Percentiles rank a stretch among this genome's conserved stretches.
Evolutionary conservation across 164 flowering plant genomes (phyloP).

Genomic region (Cinnamomum micranthum): DNA sequence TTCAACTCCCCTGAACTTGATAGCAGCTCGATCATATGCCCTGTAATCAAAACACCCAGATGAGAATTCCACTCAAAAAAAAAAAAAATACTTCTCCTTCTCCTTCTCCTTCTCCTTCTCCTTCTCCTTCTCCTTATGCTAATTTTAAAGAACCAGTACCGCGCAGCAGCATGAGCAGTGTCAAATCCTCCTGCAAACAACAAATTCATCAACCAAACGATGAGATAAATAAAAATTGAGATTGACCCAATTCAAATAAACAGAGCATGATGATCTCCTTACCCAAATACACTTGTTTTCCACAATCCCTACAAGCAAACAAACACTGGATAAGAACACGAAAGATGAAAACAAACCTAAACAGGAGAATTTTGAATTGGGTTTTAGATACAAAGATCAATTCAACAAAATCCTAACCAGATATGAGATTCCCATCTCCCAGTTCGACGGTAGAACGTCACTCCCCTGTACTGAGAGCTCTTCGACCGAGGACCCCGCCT

Average conservation of each 20-base stretch:
- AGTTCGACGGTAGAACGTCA: constrained; percentile 87
- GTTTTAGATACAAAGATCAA: background rate
- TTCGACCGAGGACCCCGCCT: constrained; percentile 93
- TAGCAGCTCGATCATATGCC: constrained; percentile 94
- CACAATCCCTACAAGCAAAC: constrained; percentile 63
- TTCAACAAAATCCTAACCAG: constrained; percentile 33
- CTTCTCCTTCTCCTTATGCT: background rate
- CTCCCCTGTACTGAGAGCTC: constrained; percentile 92
- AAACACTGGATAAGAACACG: background rate
- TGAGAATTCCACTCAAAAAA: background rate
- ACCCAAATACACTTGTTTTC: constrained; percentile 87
- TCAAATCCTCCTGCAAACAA: constrained; percentile 67
- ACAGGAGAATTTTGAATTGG: background rate
- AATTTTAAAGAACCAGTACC: constrained; percentile 32
- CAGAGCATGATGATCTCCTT: constrained; percentile 9
- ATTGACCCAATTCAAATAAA: background rate
- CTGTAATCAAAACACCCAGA: constrained; percentile 30
- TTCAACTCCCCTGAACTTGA: constrained; percentile 84
- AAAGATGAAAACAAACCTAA: background rate
- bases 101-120: background rate
- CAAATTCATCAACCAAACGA: constrained; percentile 4
- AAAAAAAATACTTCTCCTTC: background rate
- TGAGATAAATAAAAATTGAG: background rate
- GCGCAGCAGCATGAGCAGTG: constrained; percentile 85
- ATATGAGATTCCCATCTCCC: constrained; percentile 97